Base-by-base conservation (phyloP, 495 filamentous ascomycete species). In the Penicillium parvum region DNA sequence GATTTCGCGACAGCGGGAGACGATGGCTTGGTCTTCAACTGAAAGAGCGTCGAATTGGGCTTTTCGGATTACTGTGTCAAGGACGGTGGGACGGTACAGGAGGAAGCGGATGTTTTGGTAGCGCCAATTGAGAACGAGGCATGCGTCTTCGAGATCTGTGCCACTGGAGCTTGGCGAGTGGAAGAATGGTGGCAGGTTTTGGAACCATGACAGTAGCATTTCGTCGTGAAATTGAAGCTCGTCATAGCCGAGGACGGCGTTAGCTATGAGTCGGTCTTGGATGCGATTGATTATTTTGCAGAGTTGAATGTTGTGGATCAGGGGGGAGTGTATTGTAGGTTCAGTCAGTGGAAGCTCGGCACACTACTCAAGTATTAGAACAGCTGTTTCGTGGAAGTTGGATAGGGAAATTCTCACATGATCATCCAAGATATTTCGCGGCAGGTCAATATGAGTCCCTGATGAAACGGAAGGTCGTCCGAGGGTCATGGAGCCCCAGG, bases 71-170 rank as follows among this genome's bases (percentile, higher is more conserved):
- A 81, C 79, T 0, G 79, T 66, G 34, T 76, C 77, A 3, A 85
- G 74, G 7, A 86, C 72, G 0, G 80, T 74, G 0, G 82, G 82
- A 0, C 82, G 71, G 56, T 85, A 75, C 17, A 85, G 74, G 1
- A 86, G 72, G 64, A 85, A 81, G 47, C 82, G 76, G 32, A 84
- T 71, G 58, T 83, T 84, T 64, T 82, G 79, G 57, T 80, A 84
- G 22, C 80, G 72, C 82, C 82, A 86, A 60, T 82, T 83, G 75
- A 84, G 84, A 58, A 84, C 72, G 52, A 77, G 74, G 37, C 80
- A 71, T 0, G 81, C 77, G 45, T 81, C 78, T 55, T 79, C 78
- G 19, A 86, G 71, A 10, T 78, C 75, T 42, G 81, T 77, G 3
- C 79, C 75, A 60, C 78, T 81, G 0, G 76, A 72, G 16, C 73